Evolutionary conservation across 768 basidiomycete species (phyloP).

Genomic region (Leccinum barrowsii): DNA sequence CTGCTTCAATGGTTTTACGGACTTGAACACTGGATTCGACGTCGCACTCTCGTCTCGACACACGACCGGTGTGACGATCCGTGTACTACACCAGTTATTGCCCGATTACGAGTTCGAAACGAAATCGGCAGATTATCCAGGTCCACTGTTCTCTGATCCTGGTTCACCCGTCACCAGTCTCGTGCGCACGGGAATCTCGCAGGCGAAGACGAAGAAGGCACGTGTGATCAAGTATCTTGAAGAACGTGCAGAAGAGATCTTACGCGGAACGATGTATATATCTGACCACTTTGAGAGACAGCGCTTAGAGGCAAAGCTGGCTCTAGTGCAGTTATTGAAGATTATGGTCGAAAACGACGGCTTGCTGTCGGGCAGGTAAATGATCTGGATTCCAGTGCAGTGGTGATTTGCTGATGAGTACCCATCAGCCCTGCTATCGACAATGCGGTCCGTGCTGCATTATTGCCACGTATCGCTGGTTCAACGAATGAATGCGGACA

Average conservation of each 20-base stretch:
- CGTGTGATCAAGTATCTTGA: slow-evolving; percentile 74
- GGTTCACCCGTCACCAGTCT: slow-evolving; percentile 61
- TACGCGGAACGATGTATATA: slow-evolving; percentile 72
- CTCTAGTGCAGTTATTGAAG: slow-evolving; percentile 69
- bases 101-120: slow-evolving; percentile 60
- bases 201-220: slow-evolving; percentile 81
- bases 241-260: slow-evolving; percentile 71
- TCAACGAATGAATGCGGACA: slow-evolving; percentile 19
- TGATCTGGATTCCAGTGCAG: background rate
- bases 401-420: slow-evolving; percentile 16
- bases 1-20: slow-evolving; percentile 75
- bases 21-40: slow-evolving; percentile 71
- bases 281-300: slow-evolving; percentile 49
- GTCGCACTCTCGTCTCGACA: slow-evolving; percentile 70
- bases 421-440: slow-evolving; percentile 59
- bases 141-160: slow-evolving; percentile 80
- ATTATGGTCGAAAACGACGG: slow-evolving; percentile 90
- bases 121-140: slow-evolving; percentile 67
- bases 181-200: slow-evolving; percentile 58
- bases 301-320: slow-evolving; percentile 71
- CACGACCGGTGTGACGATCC: slow-evolving; percentile 66
- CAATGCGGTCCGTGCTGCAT: slow-evolving; percentile 64
- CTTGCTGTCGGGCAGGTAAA: slow-evolving; percentile 76
- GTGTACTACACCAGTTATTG: slow-evolving; percentile 63
- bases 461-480: slow-evolving; percentile 56